phyloP scores from a whole-genome alignment of 2,329 filamentous ascomycete genomes.

The Niveomyces coronatus region DNA sequence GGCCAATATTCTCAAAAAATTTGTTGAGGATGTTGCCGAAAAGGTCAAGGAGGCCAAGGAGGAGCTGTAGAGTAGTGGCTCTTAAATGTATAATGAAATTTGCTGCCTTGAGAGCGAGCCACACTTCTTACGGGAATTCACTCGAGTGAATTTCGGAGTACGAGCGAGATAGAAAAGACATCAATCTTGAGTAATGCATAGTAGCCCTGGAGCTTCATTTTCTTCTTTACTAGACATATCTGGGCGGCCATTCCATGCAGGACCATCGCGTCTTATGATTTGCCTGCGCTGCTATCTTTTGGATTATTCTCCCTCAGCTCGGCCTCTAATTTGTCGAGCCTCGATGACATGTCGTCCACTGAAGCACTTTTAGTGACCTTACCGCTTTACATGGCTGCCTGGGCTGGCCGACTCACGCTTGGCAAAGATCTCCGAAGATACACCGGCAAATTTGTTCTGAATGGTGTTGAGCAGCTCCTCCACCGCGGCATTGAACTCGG shows the following conservation, averaged over 20 bases:
- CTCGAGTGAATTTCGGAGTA: no score
- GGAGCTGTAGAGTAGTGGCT: conserved; percentile 47
- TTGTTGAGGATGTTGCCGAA: conserved; percentile 50
- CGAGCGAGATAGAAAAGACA: no score
- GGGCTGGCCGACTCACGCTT: conserved; percentile 54
- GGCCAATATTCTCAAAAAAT: conserved; percentile 78
- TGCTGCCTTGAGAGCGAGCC: no score
- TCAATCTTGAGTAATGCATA: no score
- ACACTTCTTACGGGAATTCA: no score
- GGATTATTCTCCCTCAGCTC: conserved; percentile 52
- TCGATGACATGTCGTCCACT: conserved; percentile 93
- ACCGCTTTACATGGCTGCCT: background rate
- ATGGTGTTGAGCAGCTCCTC: conserved; percentile 80
- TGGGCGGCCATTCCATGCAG: no score
- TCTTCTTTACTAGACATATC: background rate
- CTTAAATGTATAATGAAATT: conserved; percentile 25
- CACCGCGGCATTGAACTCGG: conserved; percentile 66
- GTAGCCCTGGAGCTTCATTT: no score
- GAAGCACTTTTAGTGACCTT: background rate
- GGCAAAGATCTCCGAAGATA: conserved; percentile 78
- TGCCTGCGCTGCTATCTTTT: conserved; percentile 28
- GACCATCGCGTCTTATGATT: no score
- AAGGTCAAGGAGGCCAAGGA: conserved; percentile 47
- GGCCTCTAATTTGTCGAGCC: conserved; percentile 73
- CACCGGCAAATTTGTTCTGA: conserved; percentile 72